These are phyloP conservation scores for Aspergillus sojae DNA, from an alignment of 2,329 filamentous ascomycete species.

Conservation along the genomic window DNA sequence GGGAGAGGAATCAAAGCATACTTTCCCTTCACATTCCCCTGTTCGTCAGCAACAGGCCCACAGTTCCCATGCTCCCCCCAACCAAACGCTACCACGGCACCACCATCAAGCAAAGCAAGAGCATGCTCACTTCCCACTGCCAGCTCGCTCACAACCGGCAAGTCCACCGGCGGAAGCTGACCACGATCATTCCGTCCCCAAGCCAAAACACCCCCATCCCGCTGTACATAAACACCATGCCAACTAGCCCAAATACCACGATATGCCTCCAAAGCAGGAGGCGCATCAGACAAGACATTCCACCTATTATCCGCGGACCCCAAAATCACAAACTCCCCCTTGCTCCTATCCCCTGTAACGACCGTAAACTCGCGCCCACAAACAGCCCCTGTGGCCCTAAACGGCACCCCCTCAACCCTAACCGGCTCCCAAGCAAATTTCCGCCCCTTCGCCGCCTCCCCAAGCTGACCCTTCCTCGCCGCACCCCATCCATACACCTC, in stretches of 20 bases:
- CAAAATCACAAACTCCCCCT: slow-evolving; percentile 67
- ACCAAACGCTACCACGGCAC: slow-evolving; percentile 80
- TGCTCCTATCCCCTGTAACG: slow-evolving; percentile 57
- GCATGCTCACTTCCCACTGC: slow-evolving; percentile 88
- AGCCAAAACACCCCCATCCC: slow-evolving; percentile 63
- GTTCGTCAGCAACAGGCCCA: slow-evolving; percentile 64
- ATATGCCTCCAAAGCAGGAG: slow-evolving; percentile 59
- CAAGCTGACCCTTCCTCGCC: slow-evolving; percentile 82
- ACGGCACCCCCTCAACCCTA: slow-evolving; percentile 61
- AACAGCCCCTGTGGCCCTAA: slow-evolving; percentile 66
- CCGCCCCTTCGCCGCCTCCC: slow-evolving; percentile 52
- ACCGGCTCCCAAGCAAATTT: slow-evolving; percentile 61
- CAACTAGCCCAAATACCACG: slow-evolving; percentile 76
- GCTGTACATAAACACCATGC: slow-evolving; percentile 76
- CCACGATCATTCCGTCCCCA: slow-evolving; percentile 89
- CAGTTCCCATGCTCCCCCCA: slow-evolving; percentile 99
- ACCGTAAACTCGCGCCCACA: slow-evolving; percentile 88
- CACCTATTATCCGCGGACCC: slow-evolving; percentile 71
- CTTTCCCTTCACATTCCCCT: slow-evolving; percentile 68
- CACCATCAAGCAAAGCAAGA: slow-evolving; percentile 68
- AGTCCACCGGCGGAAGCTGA: slow-evolving; percentile 67
- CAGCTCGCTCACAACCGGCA: slow-evolving; percentile 65
- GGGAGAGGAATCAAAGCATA: slow-evolving; percentile 69
- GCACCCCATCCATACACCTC: slow-evolving; percentile 87
- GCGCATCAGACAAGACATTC: slow-evolving; percentile 62